These are phyloP conservation scores for Xylaria digitata DNA, from an alignment of 2,329 filamentous ascomycete genomes.

Conservation along the genomic window DNA sequence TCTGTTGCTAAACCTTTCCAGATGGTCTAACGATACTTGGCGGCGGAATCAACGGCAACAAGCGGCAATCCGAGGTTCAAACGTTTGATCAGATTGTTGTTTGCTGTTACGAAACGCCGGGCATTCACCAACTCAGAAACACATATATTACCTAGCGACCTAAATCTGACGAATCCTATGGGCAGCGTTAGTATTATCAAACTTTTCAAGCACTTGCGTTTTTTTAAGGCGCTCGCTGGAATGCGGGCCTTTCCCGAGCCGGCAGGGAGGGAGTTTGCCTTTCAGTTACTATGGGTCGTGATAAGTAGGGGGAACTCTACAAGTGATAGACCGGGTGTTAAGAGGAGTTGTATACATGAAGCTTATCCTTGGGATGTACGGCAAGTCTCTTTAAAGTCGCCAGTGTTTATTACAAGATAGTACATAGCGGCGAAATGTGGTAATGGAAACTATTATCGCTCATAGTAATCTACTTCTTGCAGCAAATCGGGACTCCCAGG, in stretches of 20 bases:
- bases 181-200: conserved; percentile 1
- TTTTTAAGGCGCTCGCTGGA: conserved; percentile 16
- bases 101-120: not conserved
- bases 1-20: conserved; percentile 41
- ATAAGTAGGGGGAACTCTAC: conserved; percentile 18
- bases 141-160: conserved; percentile 6
- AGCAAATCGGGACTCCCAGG: not conserved
- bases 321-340: conserved; percentile 29
- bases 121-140: not conserved
- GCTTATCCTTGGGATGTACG: conserved; percentile 11
- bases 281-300: conserved; percentile 21
- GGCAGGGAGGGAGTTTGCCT: not conserved
- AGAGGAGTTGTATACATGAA: conserved; percentile 36
- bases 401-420: conserved; percentile 14
- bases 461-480: too few species aligned
- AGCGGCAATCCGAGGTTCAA: conserved; percentile 38
- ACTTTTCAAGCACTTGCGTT: conserved; percentile 7
- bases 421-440: conserved; percentile 7
- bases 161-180: not conserved
- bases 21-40: conserved; percentile 55
- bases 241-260: not conserved
- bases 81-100: conserved; percentile 35
- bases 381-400: conserved; percentile 14
- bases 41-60: conserved; percentile 36
- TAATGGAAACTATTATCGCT: conserved; percentile 13